These are phyloP conservation scores for Neurospora sp. DNA, from an alignment of 2,329 filamentous ascomycete species.

Conservation along the genomic window DNA sequence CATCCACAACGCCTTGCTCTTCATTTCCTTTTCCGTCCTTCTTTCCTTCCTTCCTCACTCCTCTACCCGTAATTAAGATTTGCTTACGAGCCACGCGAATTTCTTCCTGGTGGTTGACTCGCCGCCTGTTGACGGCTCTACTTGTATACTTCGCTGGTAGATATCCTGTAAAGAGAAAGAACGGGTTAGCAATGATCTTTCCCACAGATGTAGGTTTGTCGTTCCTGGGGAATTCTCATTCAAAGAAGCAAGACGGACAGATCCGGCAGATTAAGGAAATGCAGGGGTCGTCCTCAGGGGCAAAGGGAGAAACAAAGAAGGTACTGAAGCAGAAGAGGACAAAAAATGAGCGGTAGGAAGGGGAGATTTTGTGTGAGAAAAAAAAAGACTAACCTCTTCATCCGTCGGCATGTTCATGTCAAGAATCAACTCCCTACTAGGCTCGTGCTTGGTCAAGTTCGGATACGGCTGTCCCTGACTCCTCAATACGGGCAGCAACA, in stretches of 20 bases:
- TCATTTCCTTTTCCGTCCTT: not conserved
- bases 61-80: not conserved
- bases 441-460: slow-evolving; percentile 58
- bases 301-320: not conserved
- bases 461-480: slow-evolving; percentile 80
- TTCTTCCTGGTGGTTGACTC: slow-evolving; percentile 48
- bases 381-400: slow-evolving; percentile 61
- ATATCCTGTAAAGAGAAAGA: slow-evolving; percentile 40
- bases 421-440: slow-evolving; percentile 63
- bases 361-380: not conserved
- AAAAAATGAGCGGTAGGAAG: not conserved
- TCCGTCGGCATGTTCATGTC: slow-evolving; percentile 75
- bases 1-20: not conserved
- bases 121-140: slow-evolving; percentile 41
- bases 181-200: slow-evolving; percentile 1
- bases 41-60: not conserved
- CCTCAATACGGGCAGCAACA: slow-evolving; percentile 80
- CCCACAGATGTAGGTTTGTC: not conserved
- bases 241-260: not conserved
- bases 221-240: not conserved
- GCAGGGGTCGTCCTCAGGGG: not conserved
- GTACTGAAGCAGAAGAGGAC: not conserved
- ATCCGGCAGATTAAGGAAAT: not conserved
- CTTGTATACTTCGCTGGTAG: slow-evolving; percentile 50
- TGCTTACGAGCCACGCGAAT: slow-evolving; percentile 55